Conservation (phyloP, 345 rosid genomes). For the Hevea brasiliensis region DNA sequence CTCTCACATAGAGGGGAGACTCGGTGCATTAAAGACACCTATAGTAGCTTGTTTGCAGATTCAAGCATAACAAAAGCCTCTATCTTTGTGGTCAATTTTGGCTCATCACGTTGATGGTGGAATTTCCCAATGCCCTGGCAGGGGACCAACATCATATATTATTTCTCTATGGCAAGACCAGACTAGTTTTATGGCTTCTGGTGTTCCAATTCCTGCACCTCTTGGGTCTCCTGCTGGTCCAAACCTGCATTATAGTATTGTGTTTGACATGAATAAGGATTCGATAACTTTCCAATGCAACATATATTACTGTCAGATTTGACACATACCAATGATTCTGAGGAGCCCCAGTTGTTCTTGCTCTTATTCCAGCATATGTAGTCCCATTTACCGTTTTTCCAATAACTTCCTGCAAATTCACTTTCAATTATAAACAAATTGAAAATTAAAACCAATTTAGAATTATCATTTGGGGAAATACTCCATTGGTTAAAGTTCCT, state of each 20-base stretch:
- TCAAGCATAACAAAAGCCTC: no score
- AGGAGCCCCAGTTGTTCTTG: conserved; percentile 97
- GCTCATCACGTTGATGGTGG: conserved; percentile 67
- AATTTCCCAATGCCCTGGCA: conserved; percentile 70
- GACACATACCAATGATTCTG: conserved; percentile 86
- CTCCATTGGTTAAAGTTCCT: background rate
- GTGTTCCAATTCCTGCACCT: conserved; percentile 98
- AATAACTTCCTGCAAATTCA: conserved; percentile 67
- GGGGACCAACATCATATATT: conserved; percentile 85
- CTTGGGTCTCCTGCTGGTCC: conserved; percentile 99
- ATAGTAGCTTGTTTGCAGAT: no score
- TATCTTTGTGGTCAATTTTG: background rate
- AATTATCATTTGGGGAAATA: background rate
- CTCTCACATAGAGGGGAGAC: background rate
- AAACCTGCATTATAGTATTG: conserved; percentile 54
- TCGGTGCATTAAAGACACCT: no score
- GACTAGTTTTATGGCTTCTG: conserved; percentile 94
- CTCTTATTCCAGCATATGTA: conserved; percentile 92
- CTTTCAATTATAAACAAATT: conserved; percentile 6
- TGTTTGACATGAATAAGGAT: background rate
- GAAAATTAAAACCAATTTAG: background rate
- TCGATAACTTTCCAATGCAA: background rate
- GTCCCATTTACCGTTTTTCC: conserved; percentile 94
- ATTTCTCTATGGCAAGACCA: conserved; percentile 99
- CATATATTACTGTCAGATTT: background rate